Base-by-base conservation (phyloP, 345 rosid genomes). In the Luvunga scandens region DNA sequence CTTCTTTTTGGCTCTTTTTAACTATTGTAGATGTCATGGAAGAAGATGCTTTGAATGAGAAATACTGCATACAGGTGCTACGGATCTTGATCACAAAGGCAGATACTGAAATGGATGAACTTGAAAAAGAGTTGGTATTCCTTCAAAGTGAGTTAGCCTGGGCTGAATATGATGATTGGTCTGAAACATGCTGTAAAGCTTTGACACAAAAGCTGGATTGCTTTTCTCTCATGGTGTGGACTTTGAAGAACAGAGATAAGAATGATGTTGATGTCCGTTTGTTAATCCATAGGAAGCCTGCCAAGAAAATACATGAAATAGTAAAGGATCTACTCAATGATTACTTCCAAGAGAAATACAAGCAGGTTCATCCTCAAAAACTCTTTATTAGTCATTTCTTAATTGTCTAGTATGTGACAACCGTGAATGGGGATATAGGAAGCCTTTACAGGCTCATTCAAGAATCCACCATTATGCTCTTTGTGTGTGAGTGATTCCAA, bases 31-130 rank as follows among this genome's bases (percentile, higher is more conserved):
- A 92, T 78, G 79, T 80, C 65, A 74, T 90, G n/a, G 89, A 94
- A 63, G 97, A 87, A 75, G 80, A 86, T 74, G 87, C 84, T 21
- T 72, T 87, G 85, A 87, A 90, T 13, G 97, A 88, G 78, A 87
- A 78, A 72, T 87, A 27, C 31, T 88, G 97, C 82, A 75, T 84
- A 53, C 87, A 81, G 79, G 92, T 88, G 53, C 86, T 90, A 69
- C 71, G 84, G 85, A 81, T 90, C 21, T 77, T 91, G 87, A 87
- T 80, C 12, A 80, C 79, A 63, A 85, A 88, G 63, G 90, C 88
- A 21, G 87, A 88, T 82, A 79, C 66, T 67, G 94, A 85, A 76
- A 88, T 90, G 19, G 77, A 80, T 69, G 85, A 91, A 72, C 89
- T 83, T 84, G 91, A 90, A 56, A 83, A 79, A 53, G 83, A 77